Evolutionary conservation across 352 stramenopile species (phyloP).

Genomic region (Globisporangium viniferum): DNA sequence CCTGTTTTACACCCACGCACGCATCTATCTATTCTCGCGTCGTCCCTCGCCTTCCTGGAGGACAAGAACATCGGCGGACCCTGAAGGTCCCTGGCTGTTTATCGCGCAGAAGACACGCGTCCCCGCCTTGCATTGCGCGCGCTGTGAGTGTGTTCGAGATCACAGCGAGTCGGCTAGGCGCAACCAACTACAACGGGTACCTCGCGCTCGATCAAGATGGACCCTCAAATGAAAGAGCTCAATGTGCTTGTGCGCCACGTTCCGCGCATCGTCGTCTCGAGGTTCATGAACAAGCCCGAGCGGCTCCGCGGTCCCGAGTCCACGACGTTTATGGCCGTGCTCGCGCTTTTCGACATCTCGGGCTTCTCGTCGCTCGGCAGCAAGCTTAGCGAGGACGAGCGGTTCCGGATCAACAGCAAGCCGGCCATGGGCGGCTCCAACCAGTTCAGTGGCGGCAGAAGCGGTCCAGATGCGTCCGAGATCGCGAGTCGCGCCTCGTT

Average conservation of each 20-base stretch:
- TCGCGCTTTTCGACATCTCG: slow-evolving; percentile 85
- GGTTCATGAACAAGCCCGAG: slow-evolving; percentile 45
- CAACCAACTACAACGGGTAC: neutral
- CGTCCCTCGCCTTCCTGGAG: neutral
- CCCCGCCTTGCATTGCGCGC: no score
- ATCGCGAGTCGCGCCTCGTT: neutral
- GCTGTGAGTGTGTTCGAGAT: neutral
- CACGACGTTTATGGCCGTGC: slow-evolving; percentile 48
- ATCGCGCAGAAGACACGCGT: neutral
- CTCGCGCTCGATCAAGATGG: slow-evolving; percentile 16
- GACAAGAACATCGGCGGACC: neutral
- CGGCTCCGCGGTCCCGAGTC: slow-evolving; percentile 47
- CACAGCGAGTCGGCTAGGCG: neutral
- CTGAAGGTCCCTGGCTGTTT: neutral
- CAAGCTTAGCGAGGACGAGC: slow-evolving; percentile 60
- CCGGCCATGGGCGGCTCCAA: neutral
- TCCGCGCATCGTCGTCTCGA: slow-evolving; percentile 70
- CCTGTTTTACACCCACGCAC: neutral
- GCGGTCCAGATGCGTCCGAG: neutral
- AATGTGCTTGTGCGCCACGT: slow-evolving; percentile 63
- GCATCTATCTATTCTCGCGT: neutral
- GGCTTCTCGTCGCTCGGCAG: slow-evolving; percentile 84
- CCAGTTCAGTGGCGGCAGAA: neutral
- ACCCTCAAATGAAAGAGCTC: slow-evolving; percentile 51
- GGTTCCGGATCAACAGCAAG: slow-evolving; percentile 34